Evolutionary conservation across 257 asterid genomes (phyloP).

Genomic region (Marsdenia floribunda): DNA sequence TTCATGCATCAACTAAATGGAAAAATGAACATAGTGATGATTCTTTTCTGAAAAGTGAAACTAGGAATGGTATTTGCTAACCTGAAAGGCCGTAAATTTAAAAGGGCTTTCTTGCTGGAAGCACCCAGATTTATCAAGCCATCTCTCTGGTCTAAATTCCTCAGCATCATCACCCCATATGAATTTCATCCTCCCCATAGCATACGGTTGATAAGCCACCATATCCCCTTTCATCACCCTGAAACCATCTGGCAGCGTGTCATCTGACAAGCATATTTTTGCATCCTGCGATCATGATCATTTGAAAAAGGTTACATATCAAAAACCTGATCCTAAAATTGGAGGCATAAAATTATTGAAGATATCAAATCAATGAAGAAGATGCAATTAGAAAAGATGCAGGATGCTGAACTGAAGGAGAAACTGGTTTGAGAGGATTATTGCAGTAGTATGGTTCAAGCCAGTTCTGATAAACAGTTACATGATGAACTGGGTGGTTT

Average conservation of each 20-base stretch:
- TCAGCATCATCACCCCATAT: constrained; percentile 63
- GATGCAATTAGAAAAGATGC: not conserved
- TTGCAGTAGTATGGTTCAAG: not conserved
- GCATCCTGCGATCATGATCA: constrained; percentile 33
- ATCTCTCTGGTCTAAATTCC: constrained; percentile 49
- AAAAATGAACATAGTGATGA: not conserved
- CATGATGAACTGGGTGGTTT: not conserved
- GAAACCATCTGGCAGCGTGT: constrained; percentile 49
- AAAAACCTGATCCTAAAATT: not conserved
- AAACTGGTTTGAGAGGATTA: not conserved
- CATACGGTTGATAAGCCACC: constrained; percentile 47
- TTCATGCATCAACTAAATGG: not conserved
- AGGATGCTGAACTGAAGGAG: not conserved
- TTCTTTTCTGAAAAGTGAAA: not conserved
- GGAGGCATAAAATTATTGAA: not conserved
- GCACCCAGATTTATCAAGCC: constrained; percentile 45
- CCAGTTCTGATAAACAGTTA: not conserved
- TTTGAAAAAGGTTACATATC: not conserved
- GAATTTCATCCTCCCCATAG: constrained; percentile 63
- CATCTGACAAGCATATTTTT: constrained; percentile 43
- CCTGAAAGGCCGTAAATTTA: constrained; percentile 57
- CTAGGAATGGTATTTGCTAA: constrained; percentile 2
- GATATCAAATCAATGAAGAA: not conserved
- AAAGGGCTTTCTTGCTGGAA: constrained; percentile 47
- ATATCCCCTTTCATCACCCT: constrained; percentile 50